Percentiles rank a stretch among this genome's conserved stretches.
Conservation (phyloP, 225 moss, liverwort and hornwort genomes). For the Physcomitrium patens region DNA sequence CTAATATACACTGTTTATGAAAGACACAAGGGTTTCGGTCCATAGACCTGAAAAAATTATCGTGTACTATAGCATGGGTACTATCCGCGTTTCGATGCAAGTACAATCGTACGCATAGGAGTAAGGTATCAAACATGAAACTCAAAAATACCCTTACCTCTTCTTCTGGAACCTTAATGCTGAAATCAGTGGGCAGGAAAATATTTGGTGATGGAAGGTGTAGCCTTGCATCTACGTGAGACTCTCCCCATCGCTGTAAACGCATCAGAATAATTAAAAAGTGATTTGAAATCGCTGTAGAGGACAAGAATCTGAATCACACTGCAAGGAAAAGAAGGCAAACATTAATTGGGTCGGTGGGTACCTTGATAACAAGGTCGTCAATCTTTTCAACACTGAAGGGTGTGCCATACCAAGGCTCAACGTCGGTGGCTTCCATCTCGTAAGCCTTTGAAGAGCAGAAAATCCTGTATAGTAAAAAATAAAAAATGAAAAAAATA, state of each 20-base stretch:
- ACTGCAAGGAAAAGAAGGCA: background rate
- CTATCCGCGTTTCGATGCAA: no score
- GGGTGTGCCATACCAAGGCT: conserved; percentile 86
- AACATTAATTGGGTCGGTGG: background rate
- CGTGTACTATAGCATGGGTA: no score
- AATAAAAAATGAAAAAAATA: background rate
- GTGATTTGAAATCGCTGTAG: background rate
- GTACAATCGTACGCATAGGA: no score
- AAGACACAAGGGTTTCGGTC: no score
- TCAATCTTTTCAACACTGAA: conserved; percentile 67
- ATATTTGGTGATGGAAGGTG: conserved; percentile 74
- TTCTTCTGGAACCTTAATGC: conserved; percentile 51
- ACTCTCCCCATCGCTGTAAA: conserved; percentile 67
- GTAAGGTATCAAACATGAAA: background rate
- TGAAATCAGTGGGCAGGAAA: conserved; percentile 86
- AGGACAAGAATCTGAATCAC: background rate
- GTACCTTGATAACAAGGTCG: conserved; percentile 56
- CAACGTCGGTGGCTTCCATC: conserved; percentile 60
- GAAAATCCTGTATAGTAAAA: conserved; percentile 62
- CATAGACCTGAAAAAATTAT: no score
- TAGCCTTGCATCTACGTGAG: conserved; percentile 61
- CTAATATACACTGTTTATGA: background rate
- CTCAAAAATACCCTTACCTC: conserved; percentile 39
- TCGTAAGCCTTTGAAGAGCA: conserved; percentile 76
- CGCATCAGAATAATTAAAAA: background rate